phyloP scores from a whole-genome alignment of 1,139 yeast genomes.

The Lodderomyces parapsilosis region DNA sequence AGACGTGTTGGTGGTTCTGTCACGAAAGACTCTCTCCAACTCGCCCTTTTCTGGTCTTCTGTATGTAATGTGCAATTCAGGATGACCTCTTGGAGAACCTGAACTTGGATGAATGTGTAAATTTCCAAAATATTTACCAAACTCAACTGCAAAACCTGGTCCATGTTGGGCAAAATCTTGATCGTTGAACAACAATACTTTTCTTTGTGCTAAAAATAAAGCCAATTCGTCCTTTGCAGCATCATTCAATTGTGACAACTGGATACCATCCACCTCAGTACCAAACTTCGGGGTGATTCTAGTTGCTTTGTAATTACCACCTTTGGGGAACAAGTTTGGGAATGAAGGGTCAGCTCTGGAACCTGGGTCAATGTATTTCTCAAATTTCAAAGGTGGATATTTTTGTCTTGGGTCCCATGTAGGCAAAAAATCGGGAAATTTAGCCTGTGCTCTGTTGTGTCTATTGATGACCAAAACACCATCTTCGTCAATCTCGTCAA shows the following conservation, averaged over 20 bases:
- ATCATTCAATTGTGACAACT: conserved; percentile 30
- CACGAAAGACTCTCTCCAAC: conserved; percentile 21
- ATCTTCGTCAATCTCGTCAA: conserved; percentile 37
- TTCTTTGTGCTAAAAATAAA: conserved; percentile 29
- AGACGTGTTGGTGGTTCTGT: conserved; percentile 17
- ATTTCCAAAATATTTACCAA: conserved; percentile 31
- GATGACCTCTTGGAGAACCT: conserved; percentile 25
- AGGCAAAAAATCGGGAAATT: conserved; percentile 48
- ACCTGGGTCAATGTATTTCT: conserved; percentile 54
- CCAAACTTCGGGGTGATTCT: conserved; percentile 34
- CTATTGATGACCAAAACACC: conserved; percentile 34
- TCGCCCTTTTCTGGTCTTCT: conserved; percentile 27
- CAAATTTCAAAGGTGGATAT: conserved; percentile 44
- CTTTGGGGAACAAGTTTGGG: conserved; percentile 26
- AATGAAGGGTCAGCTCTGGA: conserved; percentile 32
- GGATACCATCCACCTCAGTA: conserved; percentile 30
- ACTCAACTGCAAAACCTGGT: conserved; percentile 26
- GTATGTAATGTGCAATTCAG: conserved; percentile 30
- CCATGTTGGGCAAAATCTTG: conserved; percentile 34
- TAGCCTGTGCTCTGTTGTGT: conserved; percentile 28
- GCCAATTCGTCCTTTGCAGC: conserved; percentile 34
- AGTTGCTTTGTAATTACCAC: conserved; percentile 14
- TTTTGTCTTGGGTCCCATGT: conserved; percentile 50
- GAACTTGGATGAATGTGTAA: conserved; percentile 33
- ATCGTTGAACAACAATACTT: conserved; percentile 29